Evolutionary conservation across 805 yeast species (phyloP).

Genomic region (Myxozyma neotropica): DNA sequence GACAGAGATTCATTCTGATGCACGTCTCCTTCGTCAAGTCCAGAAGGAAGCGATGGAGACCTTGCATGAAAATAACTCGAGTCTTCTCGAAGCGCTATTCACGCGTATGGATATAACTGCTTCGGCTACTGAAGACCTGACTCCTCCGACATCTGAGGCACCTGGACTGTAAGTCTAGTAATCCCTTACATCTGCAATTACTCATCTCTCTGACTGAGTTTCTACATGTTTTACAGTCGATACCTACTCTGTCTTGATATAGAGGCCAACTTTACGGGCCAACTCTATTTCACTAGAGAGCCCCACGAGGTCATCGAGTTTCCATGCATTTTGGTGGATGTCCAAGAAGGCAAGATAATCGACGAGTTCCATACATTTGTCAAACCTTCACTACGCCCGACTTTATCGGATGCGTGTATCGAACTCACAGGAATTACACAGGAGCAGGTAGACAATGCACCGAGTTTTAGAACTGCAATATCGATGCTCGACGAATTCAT

Average conservation of each 20-base stretch:
- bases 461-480: slow-evolving; percentile 25
- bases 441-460: slow-evolving; percentile 20
- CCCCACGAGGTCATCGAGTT: slow-evolving; percentile 34
- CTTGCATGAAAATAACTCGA: no score
- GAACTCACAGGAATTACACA: slow-evolving; percentile 31
- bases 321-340: slow-evolving; percentile 39
- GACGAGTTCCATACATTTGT: slow-evolving; percentile 34
- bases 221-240: slow-evolving; percentile 9
- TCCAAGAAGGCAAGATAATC: slow-evolving; percentile 13
- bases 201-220: no score
- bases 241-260: slow-evolving; percentile 32
- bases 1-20: no score
- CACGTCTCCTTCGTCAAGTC: no score
- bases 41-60: no score
- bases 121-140: no score
- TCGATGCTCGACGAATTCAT: slow-evolving; percentile 19
- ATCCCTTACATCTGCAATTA: no score
- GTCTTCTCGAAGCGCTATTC: no score
- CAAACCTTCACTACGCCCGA: slow-evolving; percentile 12
- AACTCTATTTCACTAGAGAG: slow-evolving; percentile 4
- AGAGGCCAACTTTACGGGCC: slow-evolving; percentile 31
- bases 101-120: no score
- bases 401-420: slow-evolving; percentile 14
- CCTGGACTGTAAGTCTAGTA: not conserved
- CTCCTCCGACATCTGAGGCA: not conserved